phyloP scores from a whole-genome alignment of 257 asterid genomes.

The Petrea volubilis region DNA sequence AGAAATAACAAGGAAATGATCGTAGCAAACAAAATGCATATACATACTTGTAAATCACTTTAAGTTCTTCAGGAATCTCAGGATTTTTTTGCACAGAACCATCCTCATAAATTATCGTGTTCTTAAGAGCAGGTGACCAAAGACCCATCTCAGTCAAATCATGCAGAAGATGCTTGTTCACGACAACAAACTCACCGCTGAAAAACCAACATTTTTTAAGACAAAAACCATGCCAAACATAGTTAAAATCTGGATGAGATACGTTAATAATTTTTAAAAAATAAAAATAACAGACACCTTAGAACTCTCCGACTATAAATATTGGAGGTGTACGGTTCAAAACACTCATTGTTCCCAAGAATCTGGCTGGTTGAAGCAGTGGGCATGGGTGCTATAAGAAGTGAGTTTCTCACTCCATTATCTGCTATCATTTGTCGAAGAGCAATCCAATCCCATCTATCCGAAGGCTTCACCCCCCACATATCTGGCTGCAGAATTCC shows the following conservation, averaged over 20 bases:
- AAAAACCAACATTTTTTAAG: not conserved
- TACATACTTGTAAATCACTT: conserved; percentile 82
- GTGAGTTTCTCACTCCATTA: conserved; percentile 85
- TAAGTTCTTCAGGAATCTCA: conserved; percentile 72
- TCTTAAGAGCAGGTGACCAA: conserved; percentile 86
- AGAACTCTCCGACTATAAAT: conserved; percentile 91
- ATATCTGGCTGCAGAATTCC: conserved; percentile 94
- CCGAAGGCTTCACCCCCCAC: conserved; percentile 89
- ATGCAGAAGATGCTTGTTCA: conserved; percentile 92
- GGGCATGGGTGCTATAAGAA: conserved; percentile 96
- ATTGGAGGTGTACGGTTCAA: conserved; percentile 96
- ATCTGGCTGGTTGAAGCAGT: conserved; percentile 99
- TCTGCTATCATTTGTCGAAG: conserved; percentile 66
- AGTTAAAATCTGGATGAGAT: not conserved
- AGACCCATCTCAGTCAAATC: conserved; percentile 94
- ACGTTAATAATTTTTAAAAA: not conserved
- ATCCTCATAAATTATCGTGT: conserved; percentile 73
- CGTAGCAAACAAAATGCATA: conserved; percentile 1
- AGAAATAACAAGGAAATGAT: not conserved
- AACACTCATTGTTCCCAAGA: conserved; percentile 97
- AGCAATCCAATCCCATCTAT: conserved; percentile 88
- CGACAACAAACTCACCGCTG: conserved; percentile 98
- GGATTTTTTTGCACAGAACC: conserved; percentile 89
- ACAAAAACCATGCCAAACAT: conserved; percentile 10
- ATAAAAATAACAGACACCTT: too few relatives aligned